These are phyloP conservation scores for Penicillium hordei DNA, from an alignment of 2,329 filamentous ascomycete genomes.

Conservation along the genomic window DNA sequence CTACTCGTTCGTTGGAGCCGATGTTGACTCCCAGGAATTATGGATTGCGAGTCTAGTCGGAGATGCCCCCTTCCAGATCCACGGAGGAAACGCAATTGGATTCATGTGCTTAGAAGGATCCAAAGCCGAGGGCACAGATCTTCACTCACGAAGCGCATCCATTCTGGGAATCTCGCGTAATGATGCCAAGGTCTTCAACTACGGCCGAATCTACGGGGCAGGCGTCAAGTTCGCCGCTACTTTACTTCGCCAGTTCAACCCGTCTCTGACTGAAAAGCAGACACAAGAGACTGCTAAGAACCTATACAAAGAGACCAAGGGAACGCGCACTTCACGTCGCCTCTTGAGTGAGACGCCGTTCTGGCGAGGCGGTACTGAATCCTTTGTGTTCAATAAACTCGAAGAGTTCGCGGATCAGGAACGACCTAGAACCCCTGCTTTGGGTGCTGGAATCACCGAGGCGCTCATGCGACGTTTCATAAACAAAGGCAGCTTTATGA, in stretches of 20 bases:
- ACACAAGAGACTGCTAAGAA: conserved; percentile 73
- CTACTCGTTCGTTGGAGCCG: conserved; percentile 91
- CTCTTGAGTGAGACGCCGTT: conserved; percentile 72
- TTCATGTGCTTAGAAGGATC: conserved; percentile 99
- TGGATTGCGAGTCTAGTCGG: conserved; percentile 97
- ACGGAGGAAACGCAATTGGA: conserved; percentile 94
- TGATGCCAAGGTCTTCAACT: conserved; percentile 97
- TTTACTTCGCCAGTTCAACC: conserved; percentile 90
- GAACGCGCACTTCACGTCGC: conserved; percentile 76
- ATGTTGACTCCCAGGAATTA: conserved; percentile 94
- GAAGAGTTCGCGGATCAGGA: conserved; percentile 98
- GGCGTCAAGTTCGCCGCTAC: conserved; percentile 91
- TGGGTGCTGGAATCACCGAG: conserved; percentile 94
- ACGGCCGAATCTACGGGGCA: conserved; percentile 97
- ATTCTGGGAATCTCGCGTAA: conserved; percentile 94
- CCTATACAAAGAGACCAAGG: conserved; percentile 87
- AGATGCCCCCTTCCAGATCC: conserved; percentile 89
- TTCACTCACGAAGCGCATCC: conserved; percentile 88
- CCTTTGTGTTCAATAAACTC: conserved; percentile 95
- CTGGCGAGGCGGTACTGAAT: conserved; percentile 95
- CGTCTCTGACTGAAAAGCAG: conserved; percentile 73
- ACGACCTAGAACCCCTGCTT: conserved; percentile 80
- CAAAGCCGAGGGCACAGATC: conserved; percentile 87
- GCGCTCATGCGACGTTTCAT: conserved; percentile 87
- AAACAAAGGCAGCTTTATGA: conserved; percentile 87